Base-by-base conservation (phyloP, 768 basidiomycete genomes). In the Leccinum incarnatum region DNA sequence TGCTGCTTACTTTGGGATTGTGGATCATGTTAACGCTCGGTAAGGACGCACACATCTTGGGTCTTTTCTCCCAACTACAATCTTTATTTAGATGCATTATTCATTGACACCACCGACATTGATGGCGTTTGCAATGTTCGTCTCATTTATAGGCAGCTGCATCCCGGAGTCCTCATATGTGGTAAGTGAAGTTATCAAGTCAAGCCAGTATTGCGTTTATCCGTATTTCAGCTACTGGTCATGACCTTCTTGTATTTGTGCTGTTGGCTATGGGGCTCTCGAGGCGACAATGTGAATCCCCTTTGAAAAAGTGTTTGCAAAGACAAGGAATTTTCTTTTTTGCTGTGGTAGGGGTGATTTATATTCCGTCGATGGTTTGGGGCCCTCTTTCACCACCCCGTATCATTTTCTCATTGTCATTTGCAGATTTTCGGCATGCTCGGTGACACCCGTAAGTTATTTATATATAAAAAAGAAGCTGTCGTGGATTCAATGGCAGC, bases 271-370 rank as follows among this genome's bases (percentile, higher is more conserved):
- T 63, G 7, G 64, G 67, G 4, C 53, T 73, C 2, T 61, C 58
- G 9, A 56, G 49, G 30, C 53, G 54, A 15, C 54, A 14, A 5
- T 62, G 40, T 1, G 48, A n/a, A 6, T 67, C 63, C 4, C 57
- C 60, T 10, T 51, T 71, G 46, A 57, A 29, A 37, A 69, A 34
- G 14, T 53, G 53, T 21, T 27, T 71, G 15, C 42, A 32, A 29
- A 9, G 32, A 12, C 71, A 71, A 30, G 69, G 64, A 11, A 48
- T 63, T 5, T 7, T 59, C 3, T 65, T 69, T 49, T 59, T 64
- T 48, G 57, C 47, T 8, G 23, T 66, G 3, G 60, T 60, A 4
- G 58, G 56, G 5, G 12, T 66, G 11, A 40, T 46, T 1, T 69
- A 65, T 25, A 47, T 73, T n/a, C 59, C 55, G 0, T 19, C 59